Conservation (phyloP, 257 asterid species). For the Nicotiana tomentosiformis region DNA sequence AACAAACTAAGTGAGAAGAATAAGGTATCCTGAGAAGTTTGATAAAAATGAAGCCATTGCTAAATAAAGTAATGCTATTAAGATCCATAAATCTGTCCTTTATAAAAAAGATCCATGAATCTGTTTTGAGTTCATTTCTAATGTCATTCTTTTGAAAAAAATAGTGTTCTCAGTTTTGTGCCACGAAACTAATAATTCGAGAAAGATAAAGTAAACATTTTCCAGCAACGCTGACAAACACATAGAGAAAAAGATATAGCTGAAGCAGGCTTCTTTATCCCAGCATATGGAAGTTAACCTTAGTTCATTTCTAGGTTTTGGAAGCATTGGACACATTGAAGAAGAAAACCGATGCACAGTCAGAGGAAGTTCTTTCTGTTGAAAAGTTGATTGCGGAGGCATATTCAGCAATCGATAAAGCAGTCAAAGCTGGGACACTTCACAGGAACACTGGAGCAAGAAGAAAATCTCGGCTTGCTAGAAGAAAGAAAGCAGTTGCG, state of each 20-base stretch:
- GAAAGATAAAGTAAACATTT: background rate
- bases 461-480: constrained; percentile 93
- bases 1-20: background rate
- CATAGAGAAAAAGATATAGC: background rate
- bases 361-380: constrained; percentile 59
- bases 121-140: background rate
- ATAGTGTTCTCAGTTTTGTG: background rate
- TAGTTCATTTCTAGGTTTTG: constrained; percentile 44
- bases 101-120: background rate
- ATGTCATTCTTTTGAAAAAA: background rate
- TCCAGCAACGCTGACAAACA: background rate
- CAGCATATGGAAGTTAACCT: background rate
- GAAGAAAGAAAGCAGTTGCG: constrained; percentile 79
- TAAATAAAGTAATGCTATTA: background rate
- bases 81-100: background rate
- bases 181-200: background rate
- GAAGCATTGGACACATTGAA: constrained; percentile 60
- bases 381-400: constrained; percentile 90
- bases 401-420: constrained; percentile 81
- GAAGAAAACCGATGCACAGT: constrained; percentile 67
- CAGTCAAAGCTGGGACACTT: constrained; percentile 67
- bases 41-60: background rate
- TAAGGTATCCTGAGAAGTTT: background rate
- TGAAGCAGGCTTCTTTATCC: background rate
- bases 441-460: constrained; percentile 93